Evolutionary conservation across 2,329 filamentous ascomycete genomes (phyloP), one percentile per base, ranked within the genome.

Genomic region (Zasmidium angulare): DNA sequence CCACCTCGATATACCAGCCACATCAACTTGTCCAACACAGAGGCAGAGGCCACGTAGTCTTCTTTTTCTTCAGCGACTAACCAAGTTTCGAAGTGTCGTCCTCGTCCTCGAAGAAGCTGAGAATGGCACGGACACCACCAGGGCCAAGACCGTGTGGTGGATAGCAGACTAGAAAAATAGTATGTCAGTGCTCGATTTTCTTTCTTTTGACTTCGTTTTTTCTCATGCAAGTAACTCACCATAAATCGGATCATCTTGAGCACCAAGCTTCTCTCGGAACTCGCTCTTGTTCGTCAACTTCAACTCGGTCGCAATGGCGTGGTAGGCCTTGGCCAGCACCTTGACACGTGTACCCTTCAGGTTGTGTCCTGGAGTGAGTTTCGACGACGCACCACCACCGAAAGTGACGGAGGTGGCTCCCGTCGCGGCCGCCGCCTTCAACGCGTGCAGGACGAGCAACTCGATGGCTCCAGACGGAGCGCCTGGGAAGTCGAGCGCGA

Each of bases 241-340:
- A 76, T 91, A 97, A 24, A 93, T 86, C 50, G 89, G 86, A 70
- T 96, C 92, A 61, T 93, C 91, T 59, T 86, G 80, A 3, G 90
- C 90, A 55, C 93, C 93, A 74, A 97, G 86, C 82, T 97, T 97
- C 78, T 90, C 89, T 61, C 93, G 82, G 79, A 97, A 97, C 74
- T 93, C 91, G 55, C 86, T 88, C 84, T 96, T 96, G 72, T 89
- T 86, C 49, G 88, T 89, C 64, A 96, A 81, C 67, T 89, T 89
- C 67, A 96, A 86, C 73, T 93, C 91, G 69, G 89, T 89, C 46
- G 90, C 89, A 50, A 96, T 78, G 2, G 90, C 86, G 67, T 89
- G 86, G 78, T 97, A 97, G 0, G 90, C 92, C 69, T 88, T 88
- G 69, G 87, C 87, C 58, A 97, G 79, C 73, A 96, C 88, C 78